A percentile compares a stretch with the other conserved stretches of the same genome.
Conservation (phyloP, 2,329 filamentous ascomycete genomes). For the Aureobasidium sp. region DNA sequence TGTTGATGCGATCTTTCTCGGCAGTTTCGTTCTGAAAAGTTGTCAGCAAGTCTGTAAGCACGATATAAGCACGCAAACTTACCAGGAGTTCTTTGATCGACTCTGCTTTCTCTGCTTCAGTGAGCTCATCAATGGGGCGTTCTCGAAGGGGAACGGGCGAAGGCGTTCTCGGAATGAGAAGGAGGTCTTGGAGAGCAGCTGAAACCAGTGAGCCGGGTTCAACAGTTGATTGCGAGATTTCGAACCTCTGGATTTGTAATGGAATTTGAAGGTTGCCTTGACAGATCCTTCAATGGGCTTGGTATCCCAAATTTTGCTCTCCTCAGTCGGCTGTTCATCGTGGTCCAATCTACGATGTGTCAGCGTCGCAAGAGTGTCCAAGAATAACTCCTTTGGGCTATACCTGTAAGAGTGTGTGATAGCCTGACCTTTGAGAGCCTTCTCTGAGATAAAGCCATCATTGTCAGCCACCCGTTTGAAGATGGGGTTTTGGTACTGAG, state of each 20-base stretch:
- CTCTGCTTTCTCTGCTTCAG: conserved; percentile 11
- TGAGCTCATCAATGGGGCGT: conserved; percentile 17
- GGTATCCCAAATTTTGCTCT: no score
- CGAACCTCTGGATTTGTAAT: conserved; percentile 22
- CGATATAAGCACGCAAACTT: neutral
- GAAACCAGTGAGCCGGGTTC: neutral
- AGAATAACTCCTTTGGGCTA: neutral
- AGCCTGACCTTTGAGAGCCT: conserved; percentile 21
- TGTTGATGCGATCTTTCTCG: neutral
- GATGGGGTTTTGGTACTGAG: no score
- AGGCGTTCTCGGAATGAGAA: conserved; percentile 23
- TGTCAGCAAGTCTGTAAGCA: neutral
- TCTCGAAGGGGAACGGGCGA: conserved; percentile 20
- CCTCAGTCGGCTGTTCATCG: no score
- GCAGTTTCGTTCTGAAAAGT: neutral
- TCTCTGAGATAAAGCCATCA: conserved; percentile 17
- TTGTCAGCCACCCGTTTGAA: no score
- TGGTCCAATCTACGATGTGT: neutral
- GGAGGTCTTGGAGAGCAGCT: conserved; percentile 21
- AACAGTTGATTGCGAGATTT: neutral
- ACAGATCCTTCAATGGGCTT: neutral
- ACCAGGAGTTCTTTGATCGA: neutral
- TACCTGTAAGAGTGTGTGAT: conserved; percentile 20
- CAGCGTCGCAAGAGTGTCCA: neutral
- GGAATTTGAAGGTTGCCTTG: conserved; percentile 21